Conservation (phyloP, 2,329 filamentous ascomycete species). For the Amylocarpus encephaloides region DNA sequence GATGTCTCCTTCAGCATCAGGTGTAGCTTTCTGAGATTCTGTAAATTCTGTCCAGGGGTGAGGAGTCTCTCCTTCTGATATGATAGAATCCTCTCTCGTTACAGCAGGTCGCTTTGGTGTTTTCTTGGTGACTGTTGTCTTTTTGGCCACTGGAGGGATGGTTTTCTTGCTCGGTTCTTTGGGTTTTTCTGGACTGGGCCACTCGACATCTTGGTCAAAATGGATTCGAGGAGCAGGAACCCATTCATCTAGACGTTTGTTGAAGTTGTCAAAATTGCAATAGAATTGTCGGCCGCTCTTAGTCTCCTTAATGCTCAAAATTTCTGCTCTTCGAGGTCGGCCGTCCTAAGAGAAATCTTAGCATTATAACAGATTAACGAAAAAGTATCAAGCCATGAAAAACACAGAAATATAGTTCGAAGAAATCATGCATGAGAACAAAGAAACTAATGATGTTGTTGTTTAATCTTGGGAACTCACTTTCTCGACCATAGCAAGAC, state of each 20-base stretch:
- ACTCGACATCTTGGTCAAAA: conserved; percentile 86
- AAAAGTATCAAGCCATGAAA: conserved; percentile 7
- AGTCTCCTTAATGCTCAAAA: conserved; percentile 85
- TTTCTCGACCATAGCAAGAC: conserved; percentile 33
- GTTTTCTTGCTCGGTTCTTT: conserved; percentile 69
- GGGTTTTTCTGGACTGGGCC: conserved; percentile 75
- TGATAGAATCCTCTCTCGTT: conserved; percentile 30
- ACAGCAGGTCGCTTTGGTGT: conserved; percentile 34
- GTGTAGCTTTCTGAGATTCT: conserved; percentile 26
- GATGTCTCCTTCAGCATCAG: conserved; percentile 25
- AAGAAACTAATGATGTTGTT: background rate
- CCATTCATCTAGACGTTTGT: conserved; percentile 60
- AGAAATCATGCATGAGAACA: conserved; percentile 7
- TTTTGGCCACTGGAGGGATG: conserved; percentile 40
- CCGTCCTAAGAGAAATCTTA: conserved; percentile 53
- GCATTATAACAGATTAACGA: background rate
- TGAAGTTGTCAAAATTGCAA: conserved; percentile 31
- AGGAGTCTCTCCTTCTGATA: conserved; percentile 26
- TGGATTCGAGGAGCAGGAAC: conserved; percentile 77
- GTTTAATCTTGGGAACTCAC: conserved; percentile 19
- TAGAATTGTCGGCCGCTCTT: conserved; percentile 63
- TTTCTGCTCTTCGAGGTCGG: conserved; percentile 84
- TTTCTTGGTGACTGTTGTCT: conserved; percentile 32
- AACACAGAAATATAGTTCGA: background rate
- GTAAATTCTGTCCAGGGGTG: conserved; percentile 29